Conservation (phyloP, 2,329 filamentous ascomycete genomes). For the Madurella fahalii region DNA sequence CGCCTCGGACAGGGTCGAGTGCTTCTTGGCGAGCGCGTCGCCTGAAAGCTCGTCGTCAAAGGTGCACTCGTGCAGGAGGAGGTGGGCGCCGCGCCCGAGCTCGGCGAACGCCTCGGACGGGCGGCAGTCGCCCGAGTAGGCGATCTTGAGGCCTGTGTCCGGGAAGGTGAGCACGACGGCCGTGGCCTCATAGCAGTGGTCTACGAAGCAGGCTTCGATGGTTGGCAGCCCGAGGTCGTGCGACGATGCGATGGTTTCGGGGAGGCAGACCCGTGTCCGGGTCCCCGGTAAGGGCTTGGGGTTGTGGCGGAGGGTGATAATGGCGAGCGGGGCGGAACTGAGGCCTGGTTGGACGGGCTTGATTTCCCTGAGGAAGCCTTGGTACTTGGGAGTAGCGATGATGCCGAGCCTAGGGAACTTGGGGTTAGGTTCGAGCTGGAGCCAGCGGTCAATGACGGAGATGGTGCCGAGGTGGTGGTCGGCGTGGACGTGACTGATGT, state of each 20-base stretch:
- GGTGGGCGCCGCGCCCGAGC: slow-evolving; percentile 70
- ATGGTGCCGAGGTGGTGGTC: slow-evolving; percentile 89
- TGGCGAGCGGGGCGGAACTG: slow-evolving; percentile 38
- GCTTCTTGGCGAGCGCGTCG: slow-evolving; percentile 83
- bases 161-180: slow-evolving; percentile 76
- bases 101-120: slow-evolving; percentile 65
- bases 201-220: slow-evolving; percentile 64
- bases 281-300: slow-evolving; percentile 17
- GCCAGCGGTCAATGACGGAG: slow-evolving; percentile 81
- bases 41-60: slow-evolving; percentile 80
- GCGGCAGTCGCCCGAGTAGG: slow-evolving; percentile 91
- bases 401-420: slow-evolving; percentile 49
- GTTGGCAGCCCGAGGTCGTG: slow-evolving; percentile 54
- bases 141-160: slow-evolving; percentile 70
- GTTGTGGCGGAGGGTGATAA: slow-evolving; percentile 4
- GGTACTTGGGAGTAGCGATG: slow-evolving; percentile 67
- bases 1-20: slow-evolving; percentile 84
- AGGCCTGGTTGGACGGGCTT: slow-evolving; percentile 66
- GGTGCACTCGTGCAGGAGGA: slow-evolving; percentile 92
- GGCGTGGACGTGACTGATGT: slow-evolving; percentile 93
- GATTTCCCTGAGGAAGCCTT: slow-evolving; percentile 75
- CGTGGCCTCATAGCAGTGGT: slow-evolving; percentile 75
- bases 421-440: slow-evolving; percentile 39
- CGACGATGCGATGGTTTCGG: slow-evolving; percentile 41
- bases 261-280: slow-evolving; percentile 32